Evolutionary conservation across 1,284 basidiomycete species (phyloP).

Genomic region (Sanghuangporus weigelae): DNA sequence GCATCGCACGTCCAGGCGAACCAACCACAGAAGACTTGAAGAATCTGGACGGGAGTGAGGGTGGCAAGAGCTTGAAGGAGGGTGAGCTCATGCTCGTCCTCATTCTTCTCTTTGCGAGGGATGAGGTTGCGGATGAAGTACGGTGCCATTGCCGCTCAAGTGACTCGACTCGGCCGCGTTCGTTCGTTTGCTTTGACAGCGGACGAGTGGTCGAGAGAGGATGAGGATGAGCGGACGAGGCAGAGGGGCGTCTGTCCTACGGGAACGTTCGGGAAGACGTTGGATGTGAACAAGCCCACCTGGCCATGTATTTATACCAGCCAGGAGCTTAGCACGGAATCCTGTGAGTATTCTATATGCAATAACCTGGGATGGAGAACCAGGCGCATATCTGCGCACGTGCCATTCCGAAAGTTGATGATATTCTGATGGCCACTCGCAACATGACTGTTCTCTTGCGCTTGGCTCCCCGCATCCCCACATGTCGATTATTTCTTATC

Average conservation of each 20-base stretch:
- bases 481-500: background rate
- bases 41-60: slow-evolving; percentile 43
- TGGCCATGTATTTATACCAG: background rate
- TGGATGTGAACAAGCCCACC: background rate
- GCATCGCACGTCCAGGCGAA: slow-evolving; percentile 79
- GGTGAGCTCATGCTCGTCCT: slow-evolving; percentile 24
- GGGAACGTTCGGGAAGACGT: background rate
- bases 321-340: background rate
- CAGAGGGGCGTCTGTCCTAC: background rate
- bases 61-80: slow-evolving; percentile 34
- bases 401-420: background rate
- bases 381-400: background rate
- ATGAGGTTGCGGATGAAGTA: slow-evolving; percentile 47
- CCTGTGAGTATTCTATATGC: background rate
- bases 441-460: background rate
- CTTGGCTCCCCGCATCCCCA: background rate
- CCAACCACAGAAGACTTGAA: slow-evolving; percentile 65
- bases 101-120: slow-evolving; percentile 40
- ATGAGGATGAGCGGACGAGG: background rate
- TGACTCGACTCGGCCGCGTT: background rate
- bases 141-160: slow-evolving; percentile 33
- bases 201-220: background rate
- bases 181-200: background rate
- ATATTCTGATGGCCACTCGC: background rate
- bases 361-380: background rate